A percentile compares a stretch with the other conserved stretches of the same genome.
Conservation (phyloP, 2,329 filamentous ascomycete genomes). For the Fusarium cyanostomum region DNA sequence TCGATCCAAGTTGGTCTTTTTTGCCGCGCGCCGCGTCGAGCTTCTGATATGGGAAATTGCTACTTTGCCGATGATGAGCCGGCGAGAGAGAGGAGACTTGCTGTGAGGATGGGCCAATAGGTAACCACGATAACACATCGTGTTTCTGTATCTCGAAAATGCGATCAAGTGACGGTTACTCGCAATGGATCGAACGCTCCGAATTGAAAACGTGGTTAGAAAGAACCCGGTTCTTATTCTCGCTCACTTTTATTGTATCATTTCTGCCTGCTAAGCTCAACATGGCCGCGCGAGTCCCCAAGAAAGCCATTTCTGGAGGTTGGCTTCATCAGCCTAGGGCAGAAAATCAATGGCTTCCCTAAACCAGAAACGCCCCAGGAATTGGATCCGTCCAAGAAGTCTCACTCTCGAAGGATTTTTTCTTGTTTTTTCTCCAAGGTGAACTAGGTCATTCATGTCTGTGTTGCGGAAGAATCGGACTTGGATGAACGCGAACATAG, state of each 20-base stretch:
- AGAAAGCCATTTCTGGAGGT: neutral
- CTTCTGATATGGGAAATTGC: conserved; percentile 12
- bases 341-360: too few relatives aligned
- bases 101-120: conserved; percentile 22
- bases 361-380: too few relatives aligned
- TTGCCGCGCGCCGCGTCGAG: conserved; percentile 39
- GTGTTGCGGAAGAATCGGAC: neutral
- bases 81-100: conserved; percentile 22
- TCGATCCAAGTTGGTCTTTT: conserved; percentile 37
- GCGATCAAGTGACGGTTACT: conserved; percentile 6
- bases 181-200: neutral
- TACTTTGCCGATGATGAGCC: conserved; percentile 45
- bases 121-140: conserved; percentile 22
- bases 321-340: neutral
- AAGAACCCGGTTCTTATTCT: neutral
- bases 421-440: too few relatives aligned
- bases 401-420: too few relatives aligned
- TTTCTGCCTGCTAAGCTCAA: neutral
- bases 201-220: neutral
- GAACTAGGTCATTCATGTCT: neutral
- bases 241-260: neutral
- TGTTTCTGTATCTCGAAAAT: conserved; percentile 8
- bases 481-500: neutral
- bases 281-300: neutral
- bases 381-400: too few relatives aligned